Percentiles rank a stretch among this genome's conserved stretches.
phyloP scores from a whole-genome alignment of 306 rosid species.

The Biancaea sappan region DNA sequence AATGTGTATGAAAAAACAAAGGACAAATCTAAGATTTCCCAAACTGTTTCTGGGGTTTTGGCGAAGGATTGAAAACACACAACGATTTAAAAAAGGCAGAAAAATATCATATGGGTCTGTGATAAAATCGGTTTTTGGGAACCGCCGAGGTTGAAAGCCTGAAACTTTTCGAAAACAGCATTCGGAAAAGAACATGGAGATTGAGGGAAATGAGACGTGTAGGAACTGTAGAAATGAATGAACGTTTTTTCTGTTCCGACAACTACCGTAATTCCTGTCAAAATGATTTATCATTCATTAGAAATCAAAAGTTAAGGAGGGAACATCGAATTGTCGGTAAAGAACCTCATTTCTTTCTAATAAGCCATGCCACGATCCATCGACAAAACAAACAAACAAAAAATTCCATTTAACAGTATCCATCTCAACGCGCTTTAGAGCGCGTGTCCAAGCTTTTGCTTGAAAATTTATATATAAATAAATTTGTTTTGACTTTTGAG shows the following conservation, averaged over 20 bases:
- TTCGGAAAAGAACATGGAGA: constrained; percentile 23
- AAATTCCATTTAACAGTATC: not conserved
- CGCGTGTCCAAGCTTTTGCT: not conserved
- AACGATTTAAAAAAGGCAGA: not conserved
- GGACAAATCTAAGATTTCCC: constrained; percentile 20
- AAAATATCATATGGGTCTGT: not conserved
- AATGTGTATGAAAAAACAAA: constrained; percentile 22
- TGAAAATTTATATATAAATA: too few relatives aligned
- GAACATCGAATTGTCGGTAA: not conserved
- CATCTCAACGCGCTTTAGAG: not conserved
- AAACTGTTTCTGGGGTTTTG: not conserved
- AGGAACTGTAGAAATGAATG: constrained; percentile 16
- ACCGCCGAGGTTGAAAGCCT: constrained; percentile 22
- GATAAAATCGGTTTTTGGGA: constrained; percentile 5
- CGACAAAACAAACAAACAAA: not conserved
- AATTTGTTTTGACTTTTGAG: too few relatives aligned
- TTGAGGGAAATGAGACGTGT: constrained; percentile 28
- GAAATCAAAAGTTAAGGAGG: constrained; percentile 1
- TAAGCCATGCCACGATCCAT: not conserved
- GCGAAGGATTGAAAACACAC: not conserved
- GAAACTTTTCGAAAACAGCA: constrained; percentile 11
- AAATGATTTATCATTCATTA: constrained; percentile 3
- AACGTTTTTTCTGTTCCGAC: constrained; percentile 16
- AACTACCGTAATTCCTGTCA: not conserved
- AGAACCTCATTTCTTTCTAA: not conserved